Evolutionary conservation across 1,139 yeast species (phyloP).

Genomic region (Candida neerlandica): DNA sequence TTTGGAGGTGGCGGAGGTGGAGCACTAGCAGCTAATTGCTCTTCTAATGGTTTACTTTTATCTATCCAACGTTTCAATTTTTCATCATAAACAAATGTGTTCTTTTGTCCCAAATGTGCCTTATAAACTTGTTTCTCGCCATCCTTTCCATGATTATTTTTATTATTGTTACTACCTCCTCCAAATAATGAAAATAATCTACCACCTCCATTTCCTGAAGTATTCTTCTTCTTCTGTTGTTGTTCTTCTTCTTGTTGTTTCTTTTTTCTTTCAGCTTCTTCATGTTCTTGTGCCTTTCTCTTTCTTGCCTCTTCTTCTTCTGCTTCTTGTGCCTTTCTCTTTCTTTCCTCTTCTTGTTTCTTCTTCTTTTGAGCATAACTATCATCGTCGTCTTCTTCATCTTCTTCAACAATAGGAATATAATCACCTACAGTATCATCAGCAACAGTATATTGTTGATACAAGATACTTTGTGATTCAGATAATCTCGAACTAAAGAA

Average conservation of each 20-base stretch:
- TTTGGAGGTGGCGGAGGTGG: constrained; percentile 78
- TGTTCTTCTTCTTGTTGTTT: constrained; percentile 19
- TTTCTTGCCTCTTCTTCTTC: constrained; percentile 21
- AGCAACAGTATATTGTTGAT: constrained; percentile 50
- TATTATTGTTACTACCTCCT: not conserved
- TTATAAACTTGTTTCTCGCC: constrained; percentile 6
- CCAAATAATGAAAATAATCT: constrained; percentile 4
- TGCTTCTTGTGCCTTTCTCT: constrained; percentile 31
- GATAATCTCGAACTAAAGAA: constrained; percentile 42
- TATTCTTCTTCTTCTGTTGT: constrained; percentile 11
- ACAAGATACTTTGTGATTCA: constrained; percentile 49
- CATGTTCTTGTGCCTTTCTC: constrained; percentile 19
- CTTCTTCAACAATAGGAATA: constrained; percentile 48
- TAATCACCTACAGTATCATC: constrained; percentile 52
- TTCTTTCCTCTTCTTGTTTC: constrained; percentile 46
- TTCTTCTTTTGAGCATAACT: constrained; percentile 11
- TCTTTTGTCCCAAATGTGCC: constrained; percentile 87
- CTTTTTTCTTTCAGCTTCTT: constrained; percentile 12
- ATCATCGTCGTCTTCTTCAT: constrained; percentile 45
- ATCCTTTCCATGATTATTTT: constrained; percentile 4
- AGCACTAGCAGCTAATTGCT: constrained; percentile 58
- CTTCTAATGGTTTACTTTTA: constrained; percentile 68
- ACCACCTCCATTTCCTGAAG: not conserved
- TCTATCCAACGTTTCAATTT: constrained; percentile 87
- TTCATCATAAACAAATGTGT: constrained; percentile 77